These are phyloP conservation scores for Quillaja saponaria DNA, from an alignment of 306 rosid species.

Conservation along the genomic window DNA sequence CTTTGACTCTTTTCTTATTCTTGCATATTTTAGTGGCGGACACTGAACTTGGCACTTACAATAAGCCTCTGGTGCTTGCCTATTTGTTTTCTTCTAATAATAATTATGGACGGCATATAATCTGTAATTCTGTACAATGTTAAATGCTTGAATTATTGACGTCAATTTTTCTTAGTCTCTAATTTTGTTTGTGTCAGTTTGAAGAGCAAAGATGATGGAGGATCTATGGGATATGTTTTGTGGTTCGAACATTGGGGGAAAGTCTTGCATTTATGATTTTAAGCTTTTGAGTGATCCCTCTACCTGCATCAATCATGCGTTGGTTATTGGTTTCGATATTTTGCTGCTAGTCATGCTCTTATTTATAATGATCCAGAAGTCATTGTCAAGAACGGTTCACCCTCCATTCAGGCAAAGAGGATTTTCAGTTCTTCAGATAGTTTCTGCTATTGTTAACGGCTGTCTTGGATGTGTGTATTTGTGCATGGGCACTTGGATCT, in stretches of 20 bases:
- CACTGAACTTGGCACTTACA: too few relatives aligned
- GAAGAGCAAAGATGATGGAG: constrained; percentile 39
- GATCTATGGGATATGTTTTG: constrained; percentile 51
- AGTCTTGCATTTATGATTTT: constrained; percentile 29
- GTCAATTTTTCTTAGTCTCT: too few relatives aligned
- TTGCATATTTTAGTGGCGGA: too few relatives aligned
- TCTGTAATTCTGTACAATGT: too few relatives aligned
- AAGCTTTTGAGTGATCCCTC: constrained; percentile 44
- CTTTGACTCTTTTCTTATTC: too few relatives aligned
- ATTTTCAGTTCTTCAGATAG: constrained; percentile 39
- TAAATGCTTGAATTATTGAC: too few relatives aligned
- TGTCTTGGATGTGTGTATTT: constrained; percentile 49
- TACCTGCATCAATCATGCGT: constrained; percentile 45
- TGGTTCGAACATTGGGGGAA: constrained; percentile 30
- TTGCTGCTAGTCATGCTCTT: constrained; percentile 46
- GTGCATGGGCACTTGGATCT: constrained; percentile 52
- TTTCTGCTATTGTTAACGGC: constrained; percentile 45
- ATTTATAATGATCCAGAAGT: constrained; percentile 37
- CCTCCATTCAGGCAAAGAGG: constrained; percentile 18
- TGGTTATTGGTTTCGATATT: constrained; percentile 41
- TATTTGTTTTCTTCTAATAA: too few relatives aligned
- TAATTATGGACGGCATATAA: too few relatives aligned
- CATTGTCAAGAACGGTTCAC: constrained; percentile 24
- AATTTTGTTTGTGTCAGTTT: constrained; percentile 21
- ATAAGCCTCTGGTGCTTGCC: too few relatives aligned